These are phyloP conservation scores for Myxozyma neotropica DNA, from an alignment of 805 yeast genomes.

Conservation along the genomic window DNA sequence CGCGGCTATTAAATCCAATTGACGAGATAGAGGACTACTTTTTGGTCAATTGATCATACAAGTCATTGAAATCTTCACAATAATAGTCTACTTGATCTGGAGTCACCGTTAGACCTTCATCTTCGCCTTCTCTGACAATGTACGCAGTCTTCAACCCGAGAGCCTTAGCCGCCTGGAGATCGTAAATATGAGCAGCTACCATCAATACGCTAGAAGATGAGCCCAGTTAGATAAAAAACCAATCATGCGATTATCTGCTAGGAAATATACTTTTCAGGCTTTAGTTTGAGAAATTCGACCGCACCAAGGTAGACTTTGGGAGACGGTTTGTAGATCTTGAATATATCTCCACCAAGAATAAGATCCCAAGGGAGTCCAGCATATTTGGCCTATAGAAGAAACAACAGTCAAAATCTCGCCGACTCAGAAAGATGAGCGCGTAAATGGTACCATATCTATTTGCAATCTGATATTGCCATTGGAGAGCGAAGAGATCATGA, in stretches of 20 bases:
- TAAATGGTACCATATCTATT: slow-evolving; percentile 34
- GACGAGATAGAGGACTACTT: not conserved
- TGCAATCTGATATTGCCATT: slow-evolving; percentile 29
- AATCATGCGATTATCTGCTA: no score
- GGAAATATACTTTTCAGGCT: slow-evolving; percentile 32
- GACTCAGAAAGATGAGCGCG: no score
- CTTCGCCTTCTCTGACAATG: slow-evolving; percentile 25
- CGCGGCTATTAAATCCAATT: no score
- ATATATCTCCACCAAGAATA: slow-evolving; percentile 28
- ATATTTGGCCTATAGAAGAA: slow-evolving; percentile 24
- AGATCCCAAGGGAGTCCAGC: slow-evolving; percentile 32
- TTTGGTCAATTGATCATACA: slow-evolving; percentile 14
- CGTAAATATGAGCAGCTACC: slow-evolving; percentile 34
- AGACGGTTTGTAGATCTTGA: slow-evolving; percentile 31
- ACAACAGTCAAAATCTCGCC: no score
- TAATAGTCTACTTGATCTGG: slow-evolving; percentile 23
- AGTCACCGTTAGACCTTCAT: slow-evolving; percentile 10
- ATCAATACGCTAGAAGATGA: slow-evolving; percentile 15
- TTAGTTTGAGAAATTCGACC: slow-evolving; percentile 18
- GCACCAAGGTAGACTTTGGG: slow-evolving; percentile 30
- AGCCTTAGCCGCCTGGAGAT: slow-evolving; percentile 26
- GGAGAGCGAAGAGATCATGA: slow-evolving; percentile 27
- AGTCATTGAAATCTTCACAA: slow-evolving; percentile 15
- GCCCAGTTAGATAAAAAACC: no score
- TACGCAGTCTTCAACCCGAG: slow-evolving; percentile 28